Evolutionary conservation across 345 rosid genomes (phyloP).

Genomic region (Eucalyptus viminalis): DNA sequence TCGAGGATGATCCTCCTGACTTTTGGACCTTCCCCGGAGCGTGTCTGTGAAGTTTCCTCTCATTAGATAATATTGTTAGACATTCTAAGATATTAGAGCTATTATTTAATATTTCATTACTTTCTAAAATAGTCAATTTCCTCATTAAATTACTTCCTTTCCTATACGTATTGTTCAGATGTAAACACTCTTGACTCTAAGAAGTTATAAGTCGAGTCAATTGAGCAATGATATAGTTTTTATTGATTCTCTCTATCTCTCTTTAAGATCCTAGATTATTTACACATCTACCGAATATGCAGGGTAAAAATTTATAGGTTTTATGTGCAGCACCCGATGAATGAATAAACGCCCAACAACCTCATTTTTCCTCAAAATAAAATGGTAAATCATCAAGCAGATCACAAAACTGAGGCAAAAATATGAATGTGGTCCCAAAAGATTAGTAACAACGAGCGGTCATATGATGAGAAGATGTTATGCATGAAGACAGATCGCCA

Average conservation of each 20-base stretch:
- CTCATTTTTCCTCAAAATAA: background rate
- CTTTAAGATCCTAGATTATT: background rate
- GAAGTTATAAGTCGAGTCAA: background rate
- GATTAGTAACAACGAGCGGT: background rate
- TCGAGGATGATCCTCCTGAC: conserved; percentile 34
- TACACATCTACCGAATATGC: background rate
- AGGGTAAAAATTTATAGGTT: background rate
- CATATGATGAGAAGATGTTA: background rate
- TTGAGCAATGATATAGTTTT: background rate
- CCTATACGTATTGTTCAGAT: background rate
- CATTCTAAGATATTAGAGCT: background rate
- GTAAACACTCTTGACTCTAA: background rate
- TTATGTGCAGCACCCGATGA: background rate
- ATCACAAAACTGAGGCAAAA: background rate
- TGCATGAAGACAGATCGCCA: background rate
- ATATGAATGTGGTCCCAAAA: background rate
- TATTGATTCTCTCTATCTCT: background rate
- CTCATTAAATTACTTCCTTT: background rate
- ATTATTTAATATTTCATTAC: background rate
- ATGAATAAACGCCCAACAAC: background rate
- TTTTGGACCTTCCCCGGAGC: conserved; percentile 56
- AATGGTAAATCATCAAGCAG: background rate
- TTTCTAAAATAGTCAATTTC: background rate
- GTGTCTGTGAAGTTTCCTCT: conserved; percentile 81
- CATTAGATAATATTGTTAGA: conserved; percentile 42